Evolutionary conservation across 2,329 filamentous ascomycete genomes (phyloP), one percentile per base, ranked within the genome.

Genomic region (Saccharata proteae): DNA sequence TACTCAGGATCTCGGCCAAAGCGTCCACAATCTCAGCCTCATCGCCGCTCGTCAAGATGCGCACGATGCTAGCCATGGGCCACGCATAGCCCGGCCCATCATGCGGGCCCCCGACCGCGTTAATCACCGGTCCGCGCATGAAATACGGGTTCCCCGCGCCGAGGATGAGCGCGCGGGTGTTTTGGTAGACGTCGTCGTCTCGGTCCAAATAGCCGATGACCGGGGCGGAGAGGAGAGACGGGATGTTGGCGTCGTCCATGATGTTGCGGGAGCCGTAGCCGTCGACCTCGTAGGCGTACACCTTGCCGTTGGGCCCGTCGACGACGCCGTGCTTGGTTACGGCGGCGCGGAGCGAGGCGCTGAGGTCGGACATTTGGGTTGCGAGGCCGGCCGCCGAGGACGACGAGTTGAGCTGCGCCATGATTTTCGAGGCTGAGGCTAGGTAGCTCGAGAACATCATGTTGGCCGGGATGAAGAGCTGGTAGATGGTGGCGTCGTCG

Each of bases 361-460:
- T 67, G 36, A 80, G 59, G 21, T 57, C 54, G 10, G 56, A 56
- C 69, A 82, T 80, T 34, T 64, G 52, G 3, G 54, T 48, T 0
- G 71, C 67, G 1, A 80, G 58, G 23, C 60, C 70, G 59, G 40
- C 54, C 1, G 34, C 28, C 36, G 47, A 64, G 45, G 44, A 65
- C 10, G 30, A 21, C 3, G 30, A 39, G 52, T 58, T 52, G 20
- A 74, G 52, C 29, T 57, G 53, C 19, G 51, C 55, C 61, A 72
- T 69, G 43, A 76, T 73, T 5, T 58, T 49, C 11, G 63, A 59
- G 0, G 67, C 58, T 1, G 63, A 58, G 8, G 58, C 57, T 3
- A 85, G 64, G 43, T 74, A 80, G 14, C 67, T 59, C 18, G 75
- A 65, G 41, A 84, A 76, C 77, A 83, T 81, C 77, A 84, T 84